These are phyloP conservation scores for Pezicula carpinea DNA, from an alignment of 2,329 filamentous ascomycete species.

Conservation along the genomic window DNA sequence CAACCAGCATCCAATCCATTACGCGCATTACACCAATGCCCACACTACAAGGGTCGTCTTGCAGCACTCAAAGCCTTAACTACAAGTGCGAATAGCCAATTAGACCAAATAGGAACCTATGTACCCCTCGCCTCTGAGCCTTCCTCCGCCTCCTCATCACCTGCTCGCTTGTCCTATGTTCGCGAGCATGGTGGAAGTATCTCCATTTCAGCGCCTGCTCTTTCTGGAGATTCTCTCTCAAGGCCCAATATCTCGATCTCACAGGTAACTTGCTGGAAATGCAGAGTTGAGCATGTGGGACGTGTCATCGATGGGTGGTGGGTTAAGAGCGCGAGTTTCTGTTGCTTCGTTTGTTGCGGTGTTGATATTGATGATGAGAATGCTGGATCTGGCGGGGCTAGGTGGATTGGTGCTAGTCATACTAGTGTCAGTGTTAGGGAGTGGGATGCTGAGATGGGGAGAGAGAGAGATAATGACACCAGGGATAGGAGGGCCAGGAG, in stretches of 20 bases:
- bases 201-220: background rate
- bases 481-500: background rate
- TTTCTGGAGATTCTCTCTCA: too few relatives aligned
- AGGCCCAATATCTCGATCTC: background rate
- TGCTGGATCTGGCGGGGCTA: background rate
- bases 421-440: too few relatives aligned
- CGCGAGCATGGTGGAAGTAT: background rate
- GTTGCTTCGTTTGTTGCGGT: slow-evolving; percentile 24
- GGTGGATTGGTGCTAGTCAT: too few relatives aligned
- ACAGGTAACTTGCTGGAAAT: slow-evolving; percentile 21
- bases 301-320: slow-evolving; percentile 19
- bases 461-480: background rate
- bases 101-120: background rate
- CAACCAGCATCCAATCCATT: background rate
- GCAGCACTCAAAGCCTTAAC: slow-evolving; percentile 1
- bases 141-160: background rate
- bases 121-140: background rate
- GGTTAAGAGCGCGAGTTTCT: slow-evolving; percentile 9
- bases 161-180: too few relatives aligned
- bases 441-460: too few relatives aligned
- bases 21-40: slow-evolving; percentile 3
- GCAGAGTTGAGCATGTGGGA: slow-evolving; percentile 14
- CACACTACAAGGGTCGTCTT: slow-evolving; percentile 8
- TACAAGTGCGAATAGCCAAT: background rate
- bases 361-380: slow-evolving; percentile 17